Evolutionary conservation across 2,329 filamentous ascomycete genomes (phyloP), one percentile per base, ranked within the genome.

Genomic region (Fusarium temperatum): DNA sequence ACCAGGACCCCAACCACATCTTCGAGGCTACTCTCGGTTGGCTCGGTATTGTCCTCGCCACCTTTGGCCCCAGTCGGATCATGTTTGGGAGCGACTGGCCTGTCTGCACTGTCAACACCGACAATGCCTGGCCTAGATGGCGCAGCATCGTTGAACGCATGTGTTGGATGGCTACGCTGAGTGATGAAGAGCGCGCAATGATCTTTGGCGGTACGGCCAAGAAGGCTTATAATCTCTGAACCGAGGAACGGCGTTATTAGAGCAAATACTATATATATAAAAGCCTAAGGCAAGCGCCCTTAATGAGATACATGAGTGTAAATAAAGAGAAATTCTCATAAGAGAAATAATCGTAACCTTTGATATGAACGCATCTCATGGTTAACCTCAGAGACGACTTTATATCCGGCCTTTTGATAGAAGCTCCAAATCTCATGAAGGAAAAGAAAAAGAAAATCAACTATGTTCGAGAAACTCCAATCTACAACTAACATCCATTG

Each of bases 41-140:
- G 92, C 88, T 94, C 5, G 89, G 91, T 68, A 89, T 92, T 59
- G 84, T 95, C 2, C 89, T 97, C 59, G 88, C 90, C 35, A 88
- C 88, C 3, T 98, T 98, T 78, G 91, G 93, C 4, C 84, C 92
- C 1, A 80, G 85, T 28, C 88, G 94, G 72, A 88, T 96, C 80
- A 95, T 98, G 92, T 98, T 96, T 82, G 95, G 92, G 30, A 95
- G 93, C 73, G 95, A 98, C 82, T 98, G 96, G 96, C 95, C 96
- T 5, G 92, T 98, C 2, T 97, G 94, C 83, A 95, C 94, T 71
- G 84, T 94, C 32, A 77, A 81, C 74, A 86, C 86, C 47, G 84
- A 87, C 54, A 82, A 85, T 28, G 91, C 93, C 38, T 98, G 95
- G 94, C 83, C 84, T 41, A 89, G 92, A 76, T 98, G 95, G 95